Base-by-base conservation (phyloP, 306 rosid species). In the Quercus mongolica region DNA sequence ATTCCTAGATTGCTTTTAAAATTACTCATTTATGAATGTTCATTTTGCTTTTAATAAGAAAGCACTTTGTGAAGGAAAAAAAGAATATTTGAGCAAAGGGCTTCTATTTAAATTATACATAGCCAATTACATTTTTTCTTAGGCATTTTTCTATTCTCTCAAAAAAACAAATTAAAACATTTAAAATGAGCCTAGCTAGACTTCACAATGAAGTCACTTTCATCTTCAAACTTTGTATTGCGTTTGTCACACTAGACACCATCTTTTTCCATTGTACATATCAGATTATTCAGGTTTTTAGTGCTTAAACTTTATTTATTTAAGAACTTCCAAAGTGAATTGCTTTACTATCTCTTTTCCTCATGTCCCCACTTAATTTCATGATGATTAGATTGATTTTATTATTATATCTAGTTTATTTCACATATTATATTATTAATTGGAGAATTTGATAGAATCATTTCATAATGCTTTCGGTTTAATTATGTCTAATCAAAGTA, bases 331-430 rank as follows among this genome's bases (percentile, higher is more conserved):
- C 69, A 77, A 78, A 82, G 91, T 46, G 70, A 85, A 31, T 52
- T 75, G 69, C 78, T 86, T 80, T 68, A 49, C 69, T 62, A 72
- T 80, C 56, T 61, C 59, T 74, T 71, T 62, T 59, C 59, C 73
- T 79, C 75, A 51, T 19, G 80, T 67, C 71, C 86, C 90, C 96
- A 91, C 93, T 87, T 58, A 83, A 61, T 84, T 85, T 70, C 75
- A 78, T 73, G 83, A 87, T 89, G 93, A 85, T 88, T 83, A 73
- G 89, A 81, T 79, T 79, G 71, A 81, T 67, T 78, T 83, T 58
- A 8, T 81, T 69, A 79, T 86, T 63, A 72, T 81, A 57, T 49
- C 73, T 44, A 49, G 88, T 74, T 79, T 89, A 71, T 26, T 14
- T 23, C 58, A 59, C 71, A 69, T 69, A 61, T 15, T 76, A 83